Base-by-base conservation (phyloP, 2,329 filamentous ascomycete species). In the Raffaelea albimanens region DNA sequence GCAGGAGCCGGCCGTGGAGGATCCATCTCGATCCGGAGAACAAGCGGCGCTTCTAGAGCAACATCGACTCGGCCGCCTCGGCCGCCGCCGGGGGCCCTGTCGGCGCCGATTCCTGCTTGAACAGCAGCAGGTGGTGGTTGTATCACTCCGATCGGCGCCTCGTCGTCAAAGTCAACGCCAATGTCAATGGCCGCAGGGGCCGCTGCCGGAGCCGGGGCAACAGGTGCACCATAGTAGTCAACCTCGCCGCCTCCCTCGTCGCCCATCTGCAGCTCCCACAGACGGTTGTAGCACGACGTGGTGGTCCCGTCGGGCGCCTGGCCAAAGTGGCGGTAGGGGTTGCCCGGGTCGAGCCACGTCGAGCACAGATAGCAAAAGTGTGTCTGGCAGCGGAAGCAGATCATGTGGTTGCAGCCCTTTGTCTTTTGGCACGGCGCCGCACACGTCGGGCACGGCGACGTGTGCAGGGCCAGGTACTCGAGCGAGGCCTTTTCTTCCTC, bases 291-390 rank as follows among this genome's bases (percentile, higher is more conserved):
- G 61, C 93, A 98, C 11, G 70, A 70, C 2, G 80, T 85, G 29
- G 67, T 57, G 40, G 65, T 64, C 1, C 71, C 73, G 39, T 59
- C 60, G 16, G 76, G 71, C 45, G 69, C 66, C 23, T 79, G 73
- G 60, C 95, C 95, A 69, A 90, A 98, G 63, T 98, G 93, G 47
- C 75, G 68, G 60, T 97, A 97, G 1, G 90, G 90, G 56, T 95
- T 93, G 18, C 69, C 72, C 0, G 85, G 79, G 48, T 83, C 76
- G 39, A 98, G 73, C 85, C 87, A 97, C n/a, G 82, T 76, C 1
- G 85, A 84, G 61, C 93, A 97, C 1, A 97, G 75, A 57, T 97
- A 97, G 68, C 93, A 98, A 62, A 96, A 97, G 63, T 97, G 91
- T 2, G 87, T 85, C 45, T 83, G 75, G 69, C 93, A 98, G 53